A percentile compares a stretch with the other conserved stretches of the same genome.
These are phyloP conservation scores for Penicillium angulare DNA, from an alignment of 495 filamentous ascomycete species.

Conservation along the genomic window DNA sequence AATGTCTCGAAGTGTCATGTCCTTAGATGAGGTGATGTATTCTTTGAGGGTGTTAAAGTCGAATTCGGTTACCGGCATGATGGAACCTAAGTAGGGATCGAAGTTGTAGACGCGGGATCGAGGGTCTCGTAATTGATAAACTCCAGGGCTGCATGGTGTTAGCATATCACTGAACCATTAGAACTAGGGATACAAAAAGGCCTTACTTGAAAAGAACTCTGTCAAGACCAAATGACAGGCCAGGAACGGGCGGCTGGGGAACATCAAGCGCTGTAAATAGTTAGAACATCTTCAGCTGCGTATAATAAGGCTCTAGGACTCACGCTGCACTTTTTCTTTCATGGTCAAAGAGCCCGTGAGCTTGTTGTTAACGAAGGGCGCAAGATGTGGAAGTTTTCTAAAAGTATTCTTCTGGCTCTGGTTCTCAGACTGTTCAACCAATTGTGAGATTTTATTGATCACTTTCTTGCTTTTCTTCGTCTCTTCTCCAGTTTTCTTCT, in stretches of 20 bases:
- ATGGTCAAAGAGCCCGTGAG: too few species aligned
- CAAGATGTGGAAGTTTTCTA: too few species aligned
- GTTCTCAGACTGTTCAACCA: too few species aligned
- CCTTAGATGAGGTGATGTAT: conserved; percentile 88
- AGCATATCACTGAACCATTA: conserved; percentile 4
- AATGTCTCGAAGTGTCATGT: conserved; percentile 62
- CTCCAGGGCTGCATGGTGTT: conserved; percentile 59
- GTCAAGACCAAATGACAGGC: conserved; percentile 76
- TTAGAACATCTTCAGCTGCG: conserved; percentile 2
- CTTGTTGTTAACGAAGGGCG: too few species aligned
- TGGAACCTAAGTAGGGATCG: conserved; percentile 84
- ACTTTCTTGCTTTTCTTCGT: too few species aligned
- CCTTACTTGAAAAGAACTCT: conserved; percentile 88
- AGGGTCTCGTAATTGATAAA: conserved; percentile 88
- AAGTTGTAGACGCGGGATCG: conserved; percentile 90
- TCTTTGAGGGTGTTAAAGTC: conserved; percentile 81
- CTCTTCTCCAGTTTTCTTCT: too few species aligned
- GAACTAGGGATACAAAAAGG: background rate
- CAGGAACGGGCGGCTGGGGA: conserved; percentile 61
- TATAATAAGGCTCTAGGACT: background rate
- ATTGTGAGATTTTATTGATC: too few species aligned
- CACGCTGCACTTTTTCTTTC: conserved; percentile 22
- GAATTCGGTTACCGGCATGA: conserved; percentile 91
- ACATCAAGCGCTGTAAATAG: conserved; percentile 47
- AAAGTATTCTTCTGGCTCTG: too few species aligned